Evolutionary conservation across 129 eudicot genomes (phyloP).

Genomic region (Oenanthe sinensis): DNA sequence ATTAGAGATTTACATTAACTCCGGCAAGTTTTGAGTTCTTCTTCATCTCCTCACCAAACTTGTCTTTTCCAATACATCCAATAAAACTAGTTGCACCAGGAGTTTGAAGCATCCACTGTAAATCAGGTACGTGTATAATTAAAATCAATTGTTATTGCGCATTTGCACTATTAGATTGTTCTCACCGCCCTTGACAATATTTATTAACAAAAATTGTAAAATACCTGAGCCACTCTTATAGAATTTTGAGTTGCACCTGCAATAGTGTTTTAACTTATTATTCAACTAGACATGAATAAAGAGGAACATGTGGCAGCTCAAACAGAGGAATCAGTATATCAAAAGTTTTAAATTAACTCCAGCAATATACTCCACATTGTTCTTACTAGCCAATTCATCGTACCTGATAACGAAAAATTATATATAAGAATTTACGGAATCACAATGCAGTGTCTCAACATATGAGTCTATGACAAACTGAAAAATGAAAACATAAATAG

Average conservation of each 20-base stretch:
- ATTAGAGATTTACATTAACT: constrained; percentile 48
- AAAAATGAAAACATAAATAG: not conserved
- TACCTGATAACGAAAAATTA: constrained; percentile 37
- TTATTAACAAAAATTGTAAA: not conserved
- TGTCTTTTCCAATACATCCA: constrained; percentile 95
- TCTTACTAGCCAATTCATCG: constrained; percentile 65
- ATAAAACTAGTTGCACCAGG: constrained; percentile 89
- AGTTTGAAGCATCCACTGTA: constrained; percentile 92
- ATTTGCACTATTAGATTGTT: not conserved
- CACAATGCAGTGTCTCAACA: not conserved
- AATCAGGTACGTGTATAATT: not conserved
- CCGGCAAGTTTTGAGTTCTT: constrained; percentile 60
- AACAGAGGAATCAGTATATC: not conserved
- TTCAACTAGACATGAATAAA: not conserved
- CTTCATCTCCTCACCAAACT: constrained; percentile 86
- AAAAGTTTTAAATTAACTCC: constrained; percentile 46
- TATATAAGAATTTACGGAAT: not conserved
- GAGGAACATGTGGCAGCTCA: not conserved
- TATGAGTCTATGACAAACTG: not conserved
- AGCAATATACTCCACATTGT: constrained; percentile 84
- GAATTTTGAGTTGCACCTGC: constrained; percentile 98
- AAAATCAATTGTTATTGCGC: not conserved
- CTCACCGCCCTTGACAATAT: not conserved
- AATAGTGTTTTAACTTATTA: constrained; percentile 3
- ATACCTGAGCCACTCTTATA: constrained; percentile 92